phyloP scores from a whole-genome alignment of 2,329 filamentous ascomycete genomes.

The Pleoardoris graminearum region DNA sequence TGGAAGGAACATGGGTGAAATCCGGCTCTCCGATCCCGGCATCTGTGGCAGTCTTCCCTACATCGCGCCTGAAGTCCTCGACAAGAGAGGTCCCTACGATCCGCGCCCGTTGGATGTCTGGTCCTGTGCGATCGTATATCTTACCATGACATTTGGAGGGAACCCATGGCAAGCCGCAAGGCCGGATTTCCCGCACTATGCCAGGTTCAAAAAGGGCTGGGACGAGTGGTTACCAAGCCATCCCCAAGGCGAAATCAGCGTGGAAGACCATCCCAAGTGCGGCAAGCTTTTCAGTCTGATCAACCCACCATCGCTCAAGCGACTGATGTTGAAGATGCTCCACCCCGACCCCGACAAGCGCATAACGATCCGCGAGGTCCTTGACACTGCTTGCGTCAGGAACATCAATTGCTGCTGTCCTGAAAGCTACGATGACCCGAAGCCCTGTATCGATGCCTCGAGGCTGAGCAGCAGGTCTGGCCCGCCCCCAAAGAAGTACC shows the following conservation, averaged over 20 bases:
- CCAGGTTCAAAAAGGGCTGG: constrained; percentile 69
- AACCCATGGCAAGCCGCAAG: constrained; percentile 75
- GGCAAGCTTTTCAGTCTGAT: constrained; percentile 68
- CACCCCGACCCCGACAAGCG: constrained; percentile 75
- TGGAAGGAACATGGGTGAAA: constrained; percentile 70
- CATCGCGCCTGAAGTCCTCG: constrained; percentile 82
- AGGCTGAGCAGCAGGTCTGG: constrained; percentile 35
- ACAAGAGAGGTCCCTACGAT: constrained; percentile 69
- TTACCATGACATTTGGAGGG: constrained; percentile 73
- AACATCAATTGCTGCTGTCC: constrained; percentile 77
- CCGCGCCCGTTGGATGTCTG: constrained; percentile 82
- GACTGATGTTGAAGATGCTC: constrained; percentile 78
- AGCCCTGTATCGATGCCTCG: constrained; percentile 63
- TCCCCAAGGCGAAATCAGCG: constrained; percentile 54
- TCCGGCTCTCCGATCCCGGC: constrained; percentile 74
- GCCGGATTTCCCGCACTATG: constrained; percentile 60
- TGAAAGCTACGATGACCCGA: constrained; percentile 68
- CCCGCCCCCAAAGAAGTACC: constrained; percentile 44
- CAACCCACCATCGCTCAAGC: constrained; percentile 66
- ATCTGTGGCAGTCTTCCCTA: constrained; percentile 86
- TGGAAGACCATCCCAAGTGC: constrained; percentile 65
- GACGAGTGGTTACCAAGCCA: constrained; percentile 66
- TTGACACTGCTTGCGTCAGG: constrained; percentile 73
- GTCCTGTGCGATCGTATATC: constrained; percentile 81
- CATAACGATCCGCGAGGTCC: constrained; percentile 68